A percentile compares a stretch with the other conserved stretches of the same genome.
Evolutionary conservation across 768 basidiomycete species (phyloP).

Genomic region (Boletales sp.): DNA sequence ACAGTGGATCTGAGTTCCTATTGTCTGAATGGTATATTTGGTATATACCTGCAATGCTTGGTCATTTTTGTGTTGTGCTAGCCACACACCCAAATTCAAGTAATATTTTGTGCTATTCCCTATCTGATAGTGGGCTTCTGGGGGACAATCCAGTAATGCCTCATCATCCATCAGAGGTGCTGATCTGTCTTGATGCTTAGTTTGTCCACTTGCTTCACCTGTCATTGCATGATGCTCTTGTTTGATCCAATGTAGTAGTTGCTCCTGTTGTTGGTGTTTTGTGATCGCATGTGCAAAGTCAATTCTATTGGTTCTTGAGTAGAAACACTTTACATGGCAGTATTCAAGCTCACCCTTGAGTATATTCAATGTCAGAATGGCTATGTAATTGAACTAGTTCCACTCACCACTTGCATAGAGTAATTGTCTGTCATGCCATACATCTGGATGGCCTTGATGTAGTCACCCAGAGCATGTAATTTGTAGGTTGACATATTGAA

Average conservation of each 20-base stretch:
- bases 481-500: slow-evolving; percentile 20
- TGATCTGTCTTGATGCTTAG: too few relatives aligned
- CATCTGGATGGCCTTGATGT: slow-evolving; percentile 6
- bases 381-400: background rate
- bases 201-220: too few relatives aligned
- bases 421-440: slow-evolving; percentile 29
- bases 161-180: background rate
- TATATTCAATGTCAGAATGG: too few relatives aligned
- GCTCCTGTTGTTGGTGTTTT: slow-evolving; percentile 14
- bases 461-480: slow-evolving; percentile 15
- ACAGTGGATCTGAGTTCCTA: background rate
- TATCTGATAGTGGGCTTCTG: background rate
- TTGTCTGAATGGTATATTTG: too few relatives aligned
- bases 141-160: background rate
- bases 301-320: slow-evolving; percentile 34
- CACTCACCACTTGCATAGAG: slow-evolving; percentile 33
- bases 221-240: background rate
- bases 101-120: background rate
- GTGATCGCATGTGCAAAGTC: slow-evolving; percentile 29
- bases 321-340: slow-evolving; percentile 34
- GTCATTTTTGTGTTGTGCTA: background rate
- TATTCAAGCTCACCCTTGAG: slow-evolving; percentile 33
- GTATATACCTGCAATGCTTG: background rate
- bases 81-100: background rate
- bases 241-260: background rate